Base-by-base conservation (phyloP, 2,329 filamentous ascomycete genomes). In the Penicillium sp. region DNA sequence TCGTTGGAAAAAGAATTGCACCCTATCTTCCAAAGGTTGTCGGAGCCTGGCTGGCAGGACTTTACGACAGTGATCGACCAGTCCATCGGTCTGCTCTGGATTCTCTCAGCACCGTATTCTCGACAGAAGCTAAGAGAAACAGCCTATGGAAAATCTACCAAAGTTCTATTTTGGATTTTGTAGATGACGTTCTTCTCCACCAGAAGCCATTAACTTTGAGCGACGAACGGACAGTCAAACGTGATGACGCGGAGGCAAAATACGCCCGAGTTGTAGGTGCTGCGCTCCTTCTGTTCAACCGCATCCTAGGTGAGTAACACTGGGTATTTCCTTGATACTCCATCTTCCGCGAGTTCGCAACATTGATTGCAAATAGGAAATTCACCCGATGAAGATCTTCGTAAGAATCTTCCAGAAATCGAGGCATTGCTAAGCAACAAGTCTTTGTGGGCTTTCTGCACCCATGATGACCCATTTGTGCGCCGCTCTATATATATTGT, bases 21-120 rank as follows among this genome's bases (percentile, higher is more conserved):
- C 91, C 86, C 65, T 84, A 89, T 68, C 83, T 99, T 63, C 87
- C 92, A 13, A 87, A 85, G 61, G 82, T 96, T 38, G 88, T 96
- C 49, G 93, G 90, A 10, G 84, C 92, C n/a, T 99, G 96, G 95
- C 84, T 98, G 13, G 90, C 91, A 7, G 95, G 94, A 0, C 85
- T 90, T 1, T 96, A 93, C 73, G 95, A 99, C 75, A 89, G 86
- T 66, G 94, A 99, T 72, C 87, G 88, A 58, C 83, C 84, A 19
- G 92, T 93, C 14, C 83, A 90, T 7, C 87, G 88, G 59, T 87
- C 91, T n/a, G 93, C 93, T 1, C 84, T 85, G 60, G 89, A 94
- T 49, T 90, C 93, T 0, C 81, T 97, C 19, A 84, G 85, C 0
- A 85, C 84, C 2, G 91, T 97, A 43, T 89, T 98, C 58, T 85